Percentiles rank a stretch among this genome's conserved stretches.
Conservation (phyloP, 2,329 filamentous ascomycete genomes). For the Teratosphaeriaceae sp. region DNA sequence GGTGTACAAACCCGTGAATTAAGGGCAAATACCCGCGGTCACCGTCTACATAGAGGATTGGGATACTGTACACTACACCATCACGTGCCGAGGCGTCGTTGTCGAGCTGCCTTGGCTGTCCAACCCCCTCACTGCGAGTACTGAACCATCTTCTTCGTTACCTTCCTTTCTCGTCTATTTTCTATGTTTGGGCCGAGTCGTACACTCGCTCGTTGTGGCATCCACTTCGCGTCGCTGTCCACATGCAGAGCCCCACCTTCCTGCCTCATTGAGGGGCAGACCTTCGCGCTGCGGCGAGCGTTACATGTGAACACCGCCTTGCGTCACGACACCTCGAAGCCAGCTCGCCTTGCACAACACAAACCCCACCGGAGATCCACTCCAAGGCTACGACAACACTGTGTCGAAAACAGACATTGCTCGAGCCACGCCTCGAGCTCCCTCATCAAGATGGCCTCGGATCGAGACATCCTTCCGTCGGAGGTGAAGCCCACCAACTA, state of each 20-base stretch:
- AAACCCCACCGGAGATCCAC: background rate
- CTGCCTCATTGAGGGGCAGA: no score
- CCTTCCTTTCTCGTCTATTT: background rate
- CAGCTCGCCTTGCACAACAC: no score
- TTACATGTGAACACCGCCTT: no score
- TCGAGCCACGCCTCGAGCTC: slow-evolving; percentile 27
- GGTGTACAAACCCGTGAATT: background rate
- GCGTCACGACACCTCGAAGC: background rate
- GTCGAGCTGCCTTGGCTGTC: background rate
- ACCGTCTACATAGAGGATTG: background rate
- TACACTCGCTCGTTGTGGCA: background rate
- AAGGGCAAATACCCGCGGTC: background rate
- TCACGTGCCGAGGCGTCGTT: slow-evolving; percentile 1
- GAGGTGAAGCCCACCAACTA: slow-evolving; percentile 80
- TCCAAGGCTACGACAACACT: background rate
- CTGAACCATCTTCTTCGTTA: background rate
- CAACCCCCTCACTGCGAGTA: no score
- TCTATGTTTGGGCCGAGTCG: no score
- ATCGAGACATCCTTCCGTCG: slow-evolving; percentile 40
- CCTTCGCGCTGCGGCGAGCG: no score
- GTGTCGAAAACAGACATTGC: slow-evolving; percentile 15
- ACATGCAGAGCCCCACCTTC: no score
- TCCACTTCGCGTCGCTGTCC: background rate
- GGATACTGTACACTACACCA: background rate
- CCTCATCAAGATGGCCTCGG: slow-evolving; percentile 37